Evolutionary conservation across 1,284 basidiomycete genomes (phyloP).

Genomic region (Marasmius oreades): DNA sequence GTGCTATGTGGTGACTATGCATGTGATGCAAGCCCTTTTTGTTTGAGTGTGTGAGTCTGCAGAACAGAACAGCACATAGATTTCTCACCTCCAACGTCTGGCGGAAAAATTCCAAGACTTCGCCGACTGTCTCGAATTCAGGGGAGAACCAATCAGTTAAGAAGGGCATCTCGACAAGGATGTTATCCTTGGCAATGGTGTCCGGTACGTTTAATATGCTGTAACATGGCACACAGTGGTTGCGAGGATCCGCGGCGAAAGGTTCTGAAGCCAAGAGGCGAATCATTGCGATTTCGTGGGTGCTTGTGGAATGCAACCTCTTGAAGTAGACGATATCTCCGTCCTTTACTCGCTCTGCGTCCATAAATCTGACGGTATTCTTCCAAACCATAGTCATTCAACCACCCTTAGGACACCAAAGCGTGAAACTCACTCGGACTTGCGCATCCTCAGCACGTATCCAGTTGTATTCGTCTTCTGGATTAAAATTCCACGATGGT

Average conservation of each 20-base stretch:
- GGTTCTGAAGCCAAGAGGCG: background rate
- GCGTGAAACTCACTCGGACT: background rate
- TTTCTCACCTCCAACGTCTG: constrained; percentile 33
- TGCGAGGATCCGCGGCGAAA: background rate
- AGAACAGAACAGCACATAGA: background rate
- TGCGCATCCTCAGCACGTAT: background rate
- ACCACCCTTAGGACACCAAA: too few species aligned
- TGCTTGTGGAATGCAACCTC: background rate
- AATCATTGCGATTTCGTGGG: background rate
- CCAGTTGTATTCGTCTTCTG: background rate
- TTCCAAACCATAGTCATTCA: too few species aligned
- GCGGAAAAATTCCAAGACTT: constrained; percentile 29
- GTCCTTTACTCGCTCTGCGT: background rate
- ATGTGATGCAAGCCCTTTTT: background rate
- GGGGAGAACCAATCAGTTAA: constrained; percentile 23
- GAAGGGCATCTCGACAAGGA: constrained; percentile 7
- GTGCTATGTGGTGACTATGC: background rate
- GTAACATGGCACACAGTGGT: background rate
- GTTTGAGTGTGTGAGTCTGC: background rate
- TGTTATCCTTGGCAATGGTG: background rate
- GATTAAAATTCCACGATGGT: constrained; percentile 20
- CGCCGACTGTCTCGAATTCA: constrained; percentile 29
- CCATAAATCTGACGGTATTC: background rate
- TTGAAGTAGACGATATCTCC: background rate
- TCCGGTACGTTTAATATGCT: background rate